These are phyloP conservation scores for Saprolegnia diclina DNA, from an alignment of 352 stramenopile genomes.

Conservation along the genomic window DNA sequence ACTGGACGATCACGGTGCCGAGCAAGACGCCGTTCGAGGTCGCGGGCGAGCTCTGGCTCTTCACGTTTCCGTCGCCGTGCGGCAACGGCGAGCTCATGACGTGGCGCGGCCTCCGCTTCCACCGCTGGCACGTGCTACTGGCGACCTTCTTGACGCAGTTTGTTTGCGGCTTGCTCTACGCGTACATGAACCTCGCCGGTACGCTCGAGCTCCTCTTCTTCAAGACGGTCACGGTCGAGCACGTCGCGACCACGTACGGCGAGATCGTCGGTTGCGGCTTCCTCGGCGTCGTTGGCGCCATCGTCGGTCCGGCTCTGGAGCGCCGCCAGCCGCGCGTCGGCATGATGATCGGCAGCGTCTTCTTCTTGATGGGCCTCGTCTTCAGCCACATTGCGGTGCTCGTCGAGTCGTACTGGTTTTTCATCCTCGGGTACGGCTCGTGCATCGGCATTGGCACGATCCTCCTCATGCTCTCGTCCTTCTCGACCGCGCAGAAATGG, in stretches of 20 bases:
- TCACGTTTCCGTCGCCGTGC: not conserved
- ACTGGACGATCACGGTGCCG: conserved; percentile 14
- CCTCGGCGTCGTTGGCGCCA: conserved; percentile 14
- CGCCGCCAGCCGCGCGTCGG: conserved; percentile 20
- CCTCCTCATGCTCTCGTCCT: not conserved
- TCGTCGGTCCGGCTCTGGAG: conserved; percentile 25
- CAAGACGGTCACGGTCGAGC: not conserved
- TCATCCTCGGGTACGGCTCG: conserved; percentile 27
- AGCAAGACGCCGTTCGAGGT: not conserved
- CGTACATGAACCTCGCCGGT: not conserved
- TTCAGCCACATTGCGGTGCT: conserved; percentile 1
- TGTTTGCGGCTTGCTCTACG: conserved; percentile 16
- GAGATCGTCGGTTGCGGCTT: not conserved
- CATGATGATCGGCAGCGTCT: conserved; percentile 4
- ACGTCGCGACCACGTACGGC: not conserved
- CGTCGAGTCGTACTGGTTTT: not conserved
- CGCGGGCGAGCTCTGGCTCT: conserved; percentile 7
- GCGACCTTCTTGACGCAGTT: conserved; percentile 9
- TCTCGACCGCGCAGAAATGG: conserved; percentile 26
- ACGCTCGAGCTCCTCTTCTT: conserved; percentile 13
- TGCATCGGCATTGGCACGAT: conserved; percentile 4
- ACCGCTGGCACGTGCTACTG: conserved; percentile 6
- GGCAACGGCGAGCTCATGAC: not conserved
- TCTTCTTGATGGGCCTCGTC: conserved; percentile 16
- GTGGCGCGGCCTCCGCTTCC: not conserved